Base-by-base conservation (phyloP, 1,284 basidiomycete genomes). In the Mrakiaceae sp. region DNA sequence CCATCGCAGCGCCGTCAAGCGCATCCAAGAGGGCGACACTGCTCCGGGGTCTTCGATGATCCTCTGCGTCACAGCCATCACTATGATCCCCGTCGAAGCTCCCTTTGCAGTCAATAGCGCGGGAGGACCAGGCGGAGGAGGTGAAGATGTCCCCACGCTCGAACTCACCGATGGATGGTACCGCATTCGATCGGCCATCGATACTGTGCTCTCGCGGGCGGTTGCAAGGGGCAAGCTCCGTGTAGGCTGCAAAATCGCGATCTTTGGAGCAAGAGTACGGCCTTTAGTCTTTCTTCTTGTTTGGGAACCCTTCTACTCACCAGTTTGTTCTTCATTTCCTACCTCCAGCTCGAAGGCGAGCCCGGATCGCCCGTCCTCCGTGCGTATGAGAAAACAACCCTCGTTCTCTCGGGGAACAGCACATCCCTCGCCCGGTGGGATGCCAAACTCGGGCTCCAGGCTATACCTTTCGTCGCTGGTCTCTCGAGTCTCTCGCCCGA, bases 131-230 rank as follows among this genome's bases (percentile, higher is more conserved):
- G 27, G 27, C 27, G 27, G 27, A 27, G 27, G 27, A 27, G 27
- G 27, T 27, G 27, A 27, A 27, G 27, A 27, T 2, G 27, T 27
- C 27, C 27, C 40, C 72, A 79, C 68, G 81, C 83, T 39, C 80
- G 93, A 96, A 74, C 78, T 98, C 11, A 93, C 91, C 0, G 96
- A 98, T 72, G 95, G 95, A 8, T 98, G 95, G 96, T 98, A 98
- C 72, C 79, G 84, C 47, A 81, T 98, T 11, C 82, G 85, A 10
- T 87, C 90, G 0, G 79, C 80, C 51, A 78, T 91, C 5, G 94
- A 98, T 74, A 78, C 79, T 11, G 82, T 87, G 2, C 78, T 98
- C 8, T 79, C 80, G 1, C 80, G 86, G 40, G 95, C 91, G 0
- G 78, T 88, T 5, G 76, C 77, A 50, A 81, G 81, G 27, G 85